phyloP scores from a whole-genome alignment of 2,329 filamentous ascomycete genomes.

The Colletotrichum sp. region DNA sequence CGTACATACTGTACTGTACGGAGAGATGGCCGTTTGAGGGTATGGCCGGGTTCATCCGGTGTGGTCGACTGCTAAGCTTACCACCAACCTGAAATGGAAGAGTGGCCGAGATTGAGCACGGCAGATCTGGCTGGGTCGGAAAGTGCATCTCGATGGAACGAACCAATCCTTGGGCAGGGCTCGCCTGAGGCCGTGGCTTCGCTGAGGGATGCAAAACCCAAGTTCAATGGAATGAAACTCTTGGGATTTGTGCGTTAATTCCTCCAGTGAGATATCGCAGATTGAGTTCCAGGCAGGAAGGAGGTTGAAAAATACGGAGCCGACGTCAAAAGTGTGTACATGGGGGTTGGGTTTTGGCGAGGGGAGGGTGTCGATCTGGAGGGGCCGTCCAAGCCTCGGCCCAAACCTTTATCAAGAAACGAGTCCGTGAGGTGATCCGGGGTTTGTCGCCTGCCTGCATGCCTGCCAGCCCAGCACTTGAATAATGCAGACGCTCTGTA shows the following conservation, averaged over 20 bases:
- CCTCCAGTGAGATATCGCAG: slow-evolving; percentile 11
- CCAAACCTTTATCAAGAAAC: background rate
- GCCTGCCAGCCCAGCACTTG: background rate
- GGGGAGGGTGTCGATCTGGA: slow-evolving; percentile 5
- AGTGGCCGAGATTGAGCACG: slow-evolving; percentile 17
- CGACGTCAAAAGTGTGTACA: background rate
- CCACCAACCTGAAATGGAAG: slow-evolving; percentile 21
- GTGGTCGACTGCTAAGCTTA: slow-evolving; percentile 7
- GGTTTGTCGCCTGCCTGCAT: background rate
- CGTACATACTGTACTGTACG: background rate
- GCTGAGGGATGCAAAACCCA: background rate
- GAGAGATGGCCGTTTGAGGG: background rate
- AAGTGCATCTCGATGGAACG: slow-evolving; percentile 8
- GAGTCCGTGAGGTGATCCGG: background rate
- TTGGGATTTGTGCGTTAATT: slow-evolving; percentile 8
- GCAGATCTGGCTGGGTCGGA: slow-evolving; percentile 14
- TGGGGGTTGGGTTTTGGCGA: background rate
- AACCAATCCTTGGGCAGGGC: background rate
- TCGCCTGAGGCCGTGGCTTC: background rate
- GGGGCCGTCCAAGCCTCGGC: slow-evolving; percentile 10
- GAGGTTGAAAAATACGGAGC: slow-evolving; percentile 4
- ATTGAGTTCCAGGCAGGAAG: background rate
- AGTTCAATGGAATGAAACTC: background rate
- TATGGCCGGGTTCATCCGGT: slow-evolving; percentile 17
- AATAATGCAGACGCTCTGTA: background rate